phyloP scores from a whole-genome alignment of 768 basidiomycete species.

The Psilocybe sp. region DNA sequence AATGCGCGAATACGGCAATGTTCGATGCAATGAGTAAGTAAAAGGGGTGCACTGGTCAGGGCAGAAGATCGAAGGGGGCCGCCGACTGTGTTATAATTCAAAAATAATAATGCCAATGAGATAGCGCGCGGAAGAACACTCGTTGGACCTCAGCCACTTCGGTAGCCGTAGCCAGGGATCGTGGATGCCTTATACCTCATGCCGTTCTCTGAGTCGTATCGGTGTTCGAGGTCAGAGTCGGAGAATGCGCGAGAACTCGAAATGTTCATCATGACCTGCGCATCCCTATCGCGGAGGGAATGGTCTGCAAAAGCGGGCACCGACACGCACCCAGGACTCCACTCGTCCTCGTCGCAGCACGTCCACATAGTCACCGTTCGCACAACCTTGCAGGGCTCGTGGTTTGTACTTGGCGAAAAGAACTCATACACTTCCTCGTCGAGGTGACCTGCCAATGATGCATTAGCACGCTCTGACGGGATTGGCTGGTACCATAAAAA shows the following conservation, averaged over 20 bases:
- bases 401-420: slow-evolving; percentile 13
- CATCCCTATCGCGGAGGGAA: neutral
- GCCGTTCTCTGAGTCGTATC: neutral
- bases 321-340: slow-evolving; percentile 30
- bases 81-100: too few species aligned
- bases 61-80: too few species aligned
- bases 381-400: slow-evolving; percentile 12
- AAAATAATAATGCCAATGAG: too few species aligned
- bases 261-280: slow-evolving; percentile 1
- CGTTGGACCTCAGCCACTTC: too few species aligned
- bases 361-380: slow-evolving; percentile 43
- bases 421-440: slow-evolving; percentile 40
- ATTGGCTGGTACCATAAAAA: neutral
- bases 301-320: neutral
- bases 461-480: neutral
- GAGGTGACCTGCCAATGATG: slow-evolving; percentile 28
- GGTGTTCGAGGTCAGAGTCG: slow-evolving; percentile 18
- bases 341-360: slow-evolving; percentile 43
- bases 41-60: too few species aligned
- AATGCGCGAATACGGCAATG: too few species aligned
- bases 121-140: too few species aligned
- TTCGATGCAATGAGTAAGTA: too few species aligned
- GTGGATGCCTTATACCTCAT: too few species aligned
- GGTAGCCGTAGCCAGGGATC: too few species aligned
- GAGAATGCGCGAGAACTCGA: slow-evolving; percentile 13